Evolutionary conservation across 768 basidiomycete species (phyloP).

Genomic region (Leccinum uliginosum): DNA sequence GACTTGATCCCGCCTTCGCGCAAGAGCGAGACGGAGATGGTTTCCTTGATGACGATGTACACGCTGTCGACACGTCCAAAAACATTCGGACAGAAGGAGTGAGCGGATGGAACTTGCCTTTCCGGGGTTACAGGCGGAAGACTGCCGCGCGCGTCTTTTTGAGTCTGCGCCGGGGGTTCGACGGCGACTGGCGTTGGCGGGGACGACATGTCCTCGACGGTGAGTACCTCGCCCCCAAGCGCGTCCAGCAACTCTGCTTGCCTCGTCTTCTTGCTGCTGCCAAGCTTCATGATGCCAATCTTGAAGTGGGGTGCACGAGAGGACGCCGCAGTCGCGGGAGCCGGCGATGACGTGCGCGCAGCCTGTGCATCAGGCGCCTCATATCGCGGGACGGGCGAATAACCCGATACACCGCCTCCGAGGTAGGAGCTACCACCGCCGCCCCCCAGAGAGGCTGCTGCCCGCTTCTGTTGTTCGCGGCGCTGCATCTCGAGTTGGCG

Average conservation of each 20-base stretch:
- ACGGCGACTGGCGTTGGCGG: conserved; percentile 47
- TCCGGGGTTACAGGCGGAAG: conserved; percentile 73
- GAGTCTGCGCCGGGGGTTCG: conserved; percentile 39
- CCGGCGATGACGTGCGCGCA: conserved; percentile 39
- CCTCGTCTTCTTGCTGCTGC: conserved; percentile 85
- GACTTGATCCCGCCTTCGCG: conserved; percentile 89
- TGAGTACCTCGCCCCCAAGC: conserved; percentile 71
- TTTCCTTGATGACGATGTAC: conserved; percentile 83
- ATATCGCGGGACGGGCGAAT: conserved; percentile 67
- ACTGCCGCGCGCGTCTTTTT: conserved; percentile 54
- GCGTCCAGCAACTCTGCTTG: conserved; percentile 87
- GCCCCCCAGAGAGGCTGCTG: conserved; percentile 45
- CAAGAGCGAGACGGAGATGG: conserved; percentile 71
- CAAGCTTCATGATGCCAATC: conserved; percentile 93
- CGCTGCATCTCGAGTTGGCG: conserved; percentile 98
- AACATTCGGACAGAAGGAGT: neutral
- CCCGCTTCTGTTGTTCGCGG: conserved; percentile 83
- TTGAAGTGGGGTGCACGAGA: conserved; percentile 83
- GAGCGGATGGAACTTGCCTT: conserved; percentile 44
- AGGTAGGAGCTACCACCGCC: conserved; percentile 52
- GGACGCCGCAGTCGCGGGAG: conserved; percentile 35
- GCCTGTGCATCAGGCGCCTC: conserved; percentile 54
- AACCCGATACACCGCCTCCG: conserved; percentile 65
- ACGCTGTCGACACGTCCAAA: conserved; percentile 46
- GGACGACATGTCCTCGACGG: conserved; percentile 48